A percentile compares a stretch with the other conserved stretches of the same genome.
phyloP scores from a whole-genome alignment of 371 early-diverging fungal genomes.

The Mucor circinelloides region DNA sequence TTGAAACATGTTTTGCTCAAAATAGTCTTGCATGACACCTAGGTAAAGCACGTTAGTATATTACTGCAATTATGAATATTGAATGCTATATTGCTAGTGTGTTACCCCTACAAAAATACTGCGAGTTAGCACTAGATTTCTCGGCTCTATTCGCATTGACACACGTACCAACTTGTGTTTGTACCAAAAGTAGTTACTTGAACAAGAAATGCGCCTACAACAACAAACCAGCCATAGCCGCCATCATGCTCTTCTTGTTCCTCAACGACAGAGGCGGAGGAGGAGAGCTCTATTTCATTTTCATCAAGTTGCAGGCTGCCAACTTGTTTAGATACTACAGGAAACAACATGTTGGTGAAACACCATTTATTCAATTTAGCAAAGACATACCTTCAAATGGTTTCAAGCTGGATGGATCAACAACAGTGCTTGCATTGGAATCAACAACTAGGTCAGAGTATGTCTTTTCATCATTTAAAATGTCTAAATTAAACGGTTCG shows the following conservation, averaged over 20 bases:
- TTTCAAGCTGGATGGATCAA: background rate
- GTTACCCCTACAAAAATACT: conserved; percentile 22
- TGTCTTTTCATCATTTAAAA: background rate
- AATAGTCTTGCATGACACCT: conserved; percentile 38
- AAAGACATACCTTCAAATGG: background rate
- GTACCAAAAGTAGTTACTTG: conserved; percentile 61
- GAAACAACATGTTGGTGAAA: background rate
- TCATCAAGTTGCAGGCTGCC: background rate
- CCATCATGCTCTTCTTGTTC: conserved; percentile 48
- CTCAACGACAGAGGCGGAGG: background rate
- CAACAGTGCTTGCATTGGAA: background rate
- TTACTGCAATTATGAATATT: background rate
- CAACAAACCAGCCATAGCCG: conserved; percentile 62
- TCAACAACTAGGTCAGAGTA: background rate
- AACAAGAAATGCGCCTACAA: conserved; percentile 58
- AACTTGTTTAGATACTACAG: background rate
- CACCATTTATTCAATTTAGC: background rate
- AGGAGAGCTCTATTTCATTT: background rate
- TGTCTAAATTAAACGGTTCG: background rate
- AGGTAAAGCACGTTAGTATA: background rate
- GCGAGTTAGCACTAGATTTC: background rate
- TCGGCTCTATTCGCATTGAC: background rate
- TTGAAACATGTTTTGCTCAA: conserved; percentile 7
- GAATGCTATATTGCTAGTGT: background rate
- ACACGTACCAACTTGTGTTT: conserved; percentile 35